Conservation (phyloP, 805 yeast species). For the Candida railenensis region DNA sequence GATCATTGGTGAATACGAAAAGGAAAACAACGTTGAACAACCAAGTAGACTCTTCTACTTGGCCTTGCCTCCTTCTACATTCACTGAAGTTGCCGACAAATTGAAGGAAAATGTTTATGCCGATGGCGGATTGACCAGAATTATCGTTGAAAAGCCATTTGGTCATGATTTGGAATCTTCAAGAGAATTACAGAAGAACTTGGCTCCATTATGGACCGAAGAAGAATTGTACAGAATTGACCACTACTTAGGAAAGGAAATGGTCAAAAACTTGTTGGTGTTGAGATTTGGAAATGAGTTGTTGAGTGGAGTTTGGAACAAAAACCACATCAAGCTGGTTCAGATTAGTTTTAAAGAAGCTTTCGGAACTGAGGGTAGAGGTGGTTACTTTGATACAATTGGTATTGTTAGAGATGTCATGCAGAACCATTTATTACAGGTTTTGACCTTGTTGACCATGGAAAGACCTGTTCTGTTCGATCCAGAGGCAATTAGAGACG, state of each 20-base stretch:
- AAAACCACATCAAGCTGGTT: slow-evolving; percentile 69
- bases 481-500: slow-evolving; percentile 94
- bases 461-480: slow-evolving; percentile 91
- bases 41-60: slow-evolving; percentile 80
- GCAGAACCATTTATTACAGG: slow-evolving; percentile 96
- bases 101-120: slow-evolving; percentile 70
- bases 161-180: slow-evolving; percentile 87
- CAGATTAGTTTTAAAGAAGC: slow-evolving; percentile 95
- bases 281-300: slow-evolving; percentile 90
- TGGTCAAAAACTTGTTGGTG: slow-evolving; percentile 91
- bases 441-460: slow-evolving; percentile 88
- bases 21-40: slow-evolving; percentile 37
- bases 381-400: slow-evolving; percentile 93
- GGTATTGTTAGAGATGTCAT: slow-evolving; percentile 97
- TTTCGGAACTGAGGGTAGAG: slow-evolving; percentile 99
- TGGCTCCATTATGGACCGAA: slow-evolving; percentile 86
- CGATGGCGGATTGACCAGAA: slow-evolving; percentile 62
- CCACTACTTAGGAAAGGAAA: slow-evolving; percentile 96
- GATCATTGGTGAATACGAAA: slow-evolving; percentile 60
- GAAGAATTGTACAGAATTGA: slow-evolving; percentile 93
- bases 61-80: slow-evolving; percentile 93
- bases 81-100: slow-evolving; percentile 72
- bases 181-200: slow-evolving; percentile 68
- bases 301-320: slow-evolving; percentile 87
- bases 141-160: slow-evolving; percentile 95